These are phyloP conservation scores for Leucocoprinus birnbaumii DNA, from an alignment of 768 basidiomycete genomes.

Conservation along the genomic window DNA sequence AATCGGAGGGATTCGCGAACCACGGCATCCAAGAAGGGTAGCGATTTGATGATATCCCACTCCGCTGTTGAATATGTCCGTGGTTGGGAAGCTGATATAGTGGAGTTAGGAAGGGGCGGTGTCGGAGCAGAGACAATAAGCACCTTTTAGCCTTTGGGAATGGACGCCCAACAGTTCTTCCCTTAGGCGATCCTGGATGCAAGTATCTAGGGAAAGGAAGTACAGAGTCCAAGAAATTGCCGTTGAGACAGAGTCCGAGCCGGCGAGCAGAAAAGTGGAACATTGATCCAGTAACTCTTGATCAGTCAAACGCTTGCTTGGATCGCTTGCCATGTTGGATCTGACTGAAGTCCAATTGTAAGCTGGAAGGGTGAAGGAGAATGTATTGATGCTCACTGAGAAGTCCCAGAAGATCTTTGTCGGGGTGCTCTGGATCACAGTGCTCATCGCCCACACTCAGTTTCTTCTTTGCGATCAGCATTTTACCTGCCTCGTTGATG, in stretches of 20 bases:
- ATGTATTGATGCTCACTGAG: too few species aligned
- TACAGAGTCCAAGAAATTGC: constrained; percentile 59
- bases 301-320: constrained; percentile 50
- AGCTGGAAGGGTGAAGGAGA: not conserved
- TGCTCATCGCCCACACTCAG: constrained; percentile 31
- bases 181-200: constrained; percentile 53
- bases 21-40: constrained; percentile 56
- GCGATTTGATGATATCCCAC: constrained; percentile 33
- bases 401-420: too few species aligned
- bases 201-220: constrained; percentile 49
- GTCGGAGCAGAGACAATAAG: too few species aligned
- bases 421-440: too few species aligned
- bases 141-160: too few species aligned
- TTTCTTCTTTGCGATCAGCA: constrained; percentile 42
- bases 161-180: constrained; percentile 36
- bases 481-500: constrained; percentile 38
- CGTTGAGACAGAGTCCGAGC: constrained; percentile 58
- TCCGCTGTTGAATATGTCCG: constrained; percentile 15
- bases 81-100: not conserved
- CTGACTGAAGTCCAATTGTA: constrained; percentile 39
- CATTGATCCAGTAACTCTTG: constrained; percentile 61
- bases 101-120: too few species aligned
- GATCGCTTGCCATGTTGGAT: constrained; percentile 49
- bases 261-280: constrained; percentile 63
- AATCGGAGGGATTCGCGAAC: constrained; percentile 55